phyloP scores from a whole-genome alignment of 495 filamentous ascomycete species.

The Arthonia radiata region DNA sequence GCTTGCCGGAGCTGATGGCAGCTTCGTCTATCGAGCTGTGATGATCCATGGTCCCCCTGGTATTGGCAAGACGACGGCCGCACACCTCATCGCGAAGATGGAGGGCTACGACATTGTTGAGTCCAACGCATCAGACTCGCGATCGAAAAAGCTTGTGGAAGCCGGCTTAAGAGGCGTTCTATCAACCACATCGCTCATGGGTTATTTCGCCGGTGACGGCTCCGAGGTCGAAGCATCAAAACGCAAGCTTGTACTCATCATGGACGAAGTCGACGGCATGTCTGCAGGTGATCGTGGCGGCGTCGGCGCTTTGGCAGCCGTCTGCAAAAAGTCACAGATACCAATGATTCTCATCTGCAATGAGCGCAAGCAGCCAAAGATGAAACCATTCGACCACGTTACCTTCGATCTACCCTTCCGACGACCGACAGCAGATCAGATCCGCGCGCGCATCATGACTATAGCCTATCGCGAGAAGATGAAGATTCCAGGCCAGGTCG shows the following conservation, averaged over 20 bases:
- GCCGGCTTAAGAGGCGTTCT: conserved; percentile 62
- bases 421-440: conserved; percentile 68
- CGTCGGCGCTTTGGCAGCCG: conserved; percentile 75
- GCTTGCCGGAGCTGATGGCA: conserved; percentile 56
- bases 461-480: conserved; percentile 82
- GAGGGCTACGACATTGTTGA: conserved; percentile 88
- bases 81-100: conserved; percentile 76
- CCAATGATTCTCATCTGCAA: conserved; percentile 97
- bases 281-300: conserved; percentile 89
- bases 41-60: conserved; percentile 90
- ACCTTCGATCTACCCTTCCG: conserved; percentile 67
- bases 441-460: conserved; percentile 72
- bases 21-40: conserved; percentile 51
- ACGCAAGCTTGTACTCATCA: conserved; percentile 83
- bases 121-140: conserved; percentile 88
- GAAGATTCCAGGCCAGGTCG: conserved; percentile 62
- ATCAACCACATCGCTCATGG: conserved; percentile 75
- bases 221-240: conserved; percentile 56
- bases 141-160: conserved; percentile 94
- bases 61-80: conserved; percentile 94
- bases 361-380: conserved; percentile 74
- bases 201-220: conserved; percentile 71
- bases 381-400: conserved; percentile 85
- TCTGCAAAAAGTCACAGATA: conserved; percentile 84
- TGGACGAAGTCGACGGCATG: conserved; percentile 99